Evolutionary conservation across 306 rosid species (phyloP).

Genomic region (Cucurbita argyrosperma): DNA sequence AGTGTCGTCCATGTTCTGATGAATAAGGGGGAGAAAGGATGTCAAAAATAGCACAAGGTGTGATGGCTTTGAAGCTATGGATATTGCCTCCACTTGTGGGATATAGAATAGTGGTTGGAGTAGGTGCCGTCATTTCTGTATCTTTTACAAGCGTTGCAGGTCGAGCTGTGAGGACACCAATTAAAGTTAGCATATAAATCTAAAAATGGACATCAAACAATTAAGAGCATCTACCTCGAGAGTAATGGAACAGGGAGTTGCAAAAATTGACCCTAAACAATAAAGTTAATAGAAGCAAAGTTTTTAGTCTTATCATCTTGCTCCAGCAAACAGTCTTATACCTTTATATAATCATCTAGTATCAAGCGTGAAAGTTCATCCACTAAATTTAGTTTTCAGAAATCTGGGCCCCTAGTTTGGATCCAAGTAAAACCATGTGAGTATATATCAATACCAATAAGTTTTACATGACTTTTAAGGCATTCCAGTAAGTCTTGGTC

Average conservation of each 20-base stretch:
- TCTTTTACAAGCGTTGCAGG: slow-evolving; percentile 72
- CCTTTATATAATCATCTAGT: background rate
- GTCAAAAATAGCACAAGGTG: slow-evolving; percentile 95
- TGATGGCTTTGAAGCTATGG: slow-evolving; percentile 71
- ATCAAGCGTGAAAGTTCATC: background rate
- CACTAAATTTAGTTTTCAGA: background rate
- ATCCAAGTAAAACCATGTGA: background rate
- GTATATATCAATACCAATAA: background rate
- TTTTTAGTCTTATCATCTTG: background rate
- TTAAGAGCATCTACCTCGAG: background rate
- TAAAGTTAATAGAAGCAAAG: background rate
- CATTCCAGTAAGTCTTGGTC: background rate
- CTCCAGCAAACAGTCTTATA: background rate
- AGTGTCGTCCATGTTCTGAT: slow-evolving; percentile 65
- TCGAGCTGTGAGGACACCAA: slow-evolving; percentile 46
- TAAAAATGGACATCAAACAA: background rate
- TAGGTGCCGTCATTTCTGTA: slow-evolving; percentile 66
- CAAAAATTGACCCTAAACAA: background rate
- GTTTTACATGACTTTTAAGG: background rate
- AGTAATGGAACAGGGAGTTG: background rate
- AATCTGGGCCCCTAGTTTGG: background rate
- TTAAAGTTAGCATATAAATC: slow-evolving; percentile 11
- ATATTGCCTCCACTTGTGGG: slow-evolving; percentile 89
- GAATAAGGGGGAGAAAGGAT: slow-evolving; percentile 85
- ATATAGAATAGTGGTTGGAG: slow-evolving; percentile 65